Evolutionary conservation across 352 stramenopile genomes (phyloP).

Genomic region (Phytophthora multivora): DNA sequence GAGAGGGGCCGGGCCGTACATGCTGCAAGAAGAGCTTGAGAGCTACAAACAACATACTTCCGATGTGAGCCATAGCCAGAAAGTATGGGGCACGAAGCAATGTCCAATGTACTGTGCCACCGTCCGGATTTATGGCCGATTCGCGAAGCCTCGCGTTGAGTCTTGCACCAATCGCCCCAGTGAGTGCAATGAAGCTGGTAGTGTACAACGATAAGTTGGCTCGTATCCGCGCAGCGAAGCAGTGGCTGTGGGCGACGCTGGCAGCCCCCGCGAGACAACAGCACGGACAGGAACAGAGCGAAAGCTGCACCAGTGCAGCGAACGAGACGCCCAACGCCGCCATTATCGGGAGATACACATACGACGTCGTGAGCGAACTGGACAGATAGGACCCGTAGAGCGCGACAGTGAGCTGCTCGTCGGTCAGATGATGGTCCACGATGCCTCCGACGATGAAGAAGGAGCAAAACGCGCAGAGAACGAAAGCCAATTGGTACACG

Average conservation of each 20-base stretch:
- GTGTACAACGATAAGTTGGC: conserved; percentile 58
- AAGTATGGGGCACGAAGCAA: conserved; percentile 72
- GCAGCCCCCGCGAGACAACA: conserved; percentile 57
- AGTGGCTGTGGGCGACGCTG: conserved; percentile 46
- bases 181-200: conserved; percentile 50
- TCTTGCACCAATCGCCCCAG: conserved; percentile 60
- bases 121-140: conserved; percentile 78
- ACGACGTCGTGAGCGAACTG: conserved; percentile 52
- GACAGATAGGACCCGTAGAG: conserved; percentile 68
- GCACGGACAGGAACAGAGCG: conserved; percentile 67
- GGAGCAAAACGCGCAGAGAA: conserved; percentile 46
- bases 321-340: conserved; percentile 43
- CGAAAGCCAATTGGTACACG: conserved; percentile 76
- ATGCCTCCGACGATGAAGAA: conserved; percentile 77
- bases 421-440: conserved; percentile 71
- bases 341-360: conserved; percentile 64
- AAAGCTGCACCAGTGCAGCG: conserved; percentile 49
- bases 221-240: conserved; percentile 57
- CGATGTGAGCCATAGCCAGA: conserved; percentile 62
- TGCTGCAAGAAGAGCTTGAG: conserved; percentile 86
- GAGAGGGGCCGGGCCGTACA: conserved; percentile 24
- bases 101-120: conserved; percentile 77
- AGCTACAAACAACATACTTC: conserved; percentile 61
- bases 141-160: conserved; percentile 74
- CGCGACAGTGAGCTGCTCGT: conserved; percentile 73